Conservation (phyloP, 768 basidiomycete species). For the Xanthoconium purpureum region DNA sequence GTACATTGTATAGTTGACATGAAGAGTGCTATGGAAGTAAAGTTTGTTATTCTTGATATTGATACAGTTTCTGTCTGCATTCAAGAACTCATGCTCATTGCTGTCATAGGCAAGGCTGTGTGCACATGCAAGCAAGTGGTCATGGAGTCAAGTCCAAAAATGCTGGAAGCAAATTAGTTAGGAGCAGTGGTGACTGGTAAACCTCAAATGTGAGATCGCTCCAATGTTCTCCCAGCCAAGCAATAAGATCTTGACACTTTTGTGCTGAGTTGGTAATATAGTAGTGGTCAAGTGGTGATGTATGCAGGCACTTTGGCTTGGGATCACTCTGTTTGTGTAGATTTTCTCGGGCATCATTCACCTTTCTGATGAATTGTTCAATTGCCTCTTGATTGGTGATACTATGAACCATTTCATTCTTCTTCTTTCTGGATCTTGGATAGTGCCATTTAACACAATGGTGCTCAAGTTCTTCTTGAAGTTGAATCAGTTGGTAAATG, state of each 20-base stretch:
- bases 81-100: neutral
- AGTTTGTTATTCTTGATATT: neutral
- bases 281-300: neutral
- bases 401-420: neutral
- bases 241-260: neutral
- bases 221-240: neutral
- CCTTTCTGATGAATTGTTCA: neutral
- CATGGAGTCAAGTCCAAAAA: neutral
- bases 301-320: neutral
- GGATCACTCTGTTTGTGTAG: too few species aligned
- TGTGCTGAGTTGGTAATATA: neutral
- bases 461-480: conserved; percentile 1
- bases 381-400: neutral
- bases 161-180: neutral
- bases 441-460: neutral
- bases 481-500: too few species aligned
- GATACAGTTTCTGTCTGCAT: neutral
- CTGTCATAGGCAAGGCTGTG: neutral
- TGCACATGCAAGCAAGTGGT: neutral
- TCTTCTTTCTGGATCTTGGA: neutral
- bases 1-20: neutral
- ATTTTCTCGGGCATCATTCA: neutral
- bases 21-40: too few species aligned
- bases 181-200: neutral
- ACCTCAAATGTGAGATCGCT: neutral